A percentile compares a stretch with the other conserved stretches of the same genome.
These are phyloP conservation scores for Rhododendron molle DNA, from an alignment of 148 eudicot species.

Conservation along the genomic window DNA sequence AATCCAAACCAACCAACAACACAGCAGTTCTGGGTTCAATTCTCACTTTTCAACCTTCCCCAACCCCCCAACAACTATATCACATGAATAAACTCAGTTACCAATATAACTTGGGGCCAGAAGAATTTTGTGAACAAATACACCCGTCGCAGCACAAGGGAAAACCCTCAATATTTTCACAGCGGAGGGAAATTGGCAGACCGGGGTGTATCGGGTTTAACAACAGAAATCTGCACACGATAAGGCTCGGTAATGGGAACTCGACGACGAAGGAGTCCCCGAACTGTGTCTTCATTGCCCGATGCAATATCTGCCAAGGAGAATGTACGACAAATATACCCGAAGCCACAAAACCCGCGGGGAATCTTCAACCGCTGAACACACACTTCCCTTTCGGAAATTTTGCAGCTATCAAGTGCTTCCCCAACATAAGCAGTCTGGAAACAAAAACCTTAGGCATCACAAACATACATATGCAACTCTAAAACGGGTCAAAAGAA, in stretches of 20 bases:
- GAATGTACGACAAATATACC: slow-evolving; percentile 40
- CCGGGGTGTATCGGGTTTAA: slow-evolving; percentile 27
- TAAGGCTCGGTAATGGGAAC: slow-evolving; percentile 67
- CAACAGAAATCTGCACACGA: slow-evolving; percentile 57
- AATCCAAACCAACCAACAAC: not conserved
- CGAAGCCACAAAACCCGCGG: slow-evolving; percentile 62
- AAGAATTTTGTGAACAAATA: no score
- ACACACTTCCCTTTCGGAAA: slow-evolving; percentile 55
- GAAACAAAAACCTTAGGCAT: not conserved
- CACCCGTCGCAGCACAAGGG: no score
- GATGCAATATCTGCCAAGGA: slow-evolving; percentile 57
- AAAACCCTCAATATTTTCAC: no score
- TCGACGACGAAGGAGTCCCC: slow-evolving; percentile 49
- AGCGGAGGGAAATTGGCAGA: no score
- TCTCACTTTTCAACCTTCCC: not conserved
- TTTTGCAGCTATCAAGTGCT: slow-evolving; percentile 42
- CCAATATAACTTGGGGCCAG: not conserved
- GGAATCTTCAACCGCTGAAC: slow-evolving; percentile 87
- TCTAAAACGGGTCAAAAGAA: not conserved
- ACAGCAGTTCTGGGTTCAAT: not conserved
- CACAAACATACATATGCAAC: not conserved
- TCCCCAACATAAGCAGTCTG: slow-evolving; percentile 44
- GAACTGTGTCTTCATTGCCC: slow-evolving; percentile 46
- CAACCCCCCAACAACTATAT: no score
- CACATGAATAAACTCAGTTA: not conserved